Evolutionary conservation across 805 yeast species (phyloP), one percentile per base, ranked within the genome.

Genomic region (Myxozyma geophila): DNA sequence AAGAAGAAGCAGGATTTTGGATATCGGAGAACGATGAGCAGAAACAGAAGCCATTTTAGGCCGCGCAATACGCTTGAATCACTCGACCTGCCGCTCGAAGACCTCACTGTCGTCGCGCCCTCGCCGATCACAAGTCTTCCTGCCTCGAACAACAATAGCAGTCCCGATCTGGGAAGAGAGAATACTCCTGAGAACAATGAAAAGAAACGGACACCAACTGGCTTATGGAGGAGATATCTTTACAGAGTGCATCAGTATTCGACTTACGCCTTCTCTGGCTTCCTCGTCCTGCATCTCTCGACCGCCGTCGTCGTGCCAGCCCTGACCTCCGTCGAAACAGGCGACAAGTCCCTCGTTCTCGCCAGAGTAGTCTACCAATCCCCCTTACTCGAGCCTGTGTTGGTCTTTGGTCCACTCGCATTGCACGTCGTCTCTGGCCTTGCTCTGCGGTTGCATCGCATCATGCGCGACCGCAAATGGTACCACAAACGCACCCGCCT

Each of bases 321-420:
- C 1, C 68, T 82, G 1, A 28, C 72, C n/a, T 80, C 84, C 4
- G 61, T 75, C 0, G 78, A 73, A 0, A 60, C 79, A 1, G 82
- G 84, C 2, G 65, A 62, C 21, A 82, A 86, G 58, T 86, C 85
- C 39, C 77, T 89, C 56, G 82, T 86, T 66, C 77, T 86, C 76
- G 85, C 85, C 0, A 78, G 93, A 44, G 81, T 84, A 17, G 69
- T 89, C 0, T 89, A 88, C 72, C 89, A 86, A 62, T 75, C 79
- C 0, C 80, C 86, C 0, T 67, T 75, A 1, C 74, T 85, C 13
- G 93, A 88, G 70, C 72, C 72, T 7, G 58, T 78, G 0, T 68
- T 83, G n/a, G 78, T 87, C 0, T 77, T 77, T 66, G 86, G 83
- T 0, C 75, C 86, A 0, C 74, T 80, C 1, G 71, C 76, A 0